Base-by-base conservation (phyloP, 495 filamentous ascomycete species). In the Penicillium fimorum region DNA sequence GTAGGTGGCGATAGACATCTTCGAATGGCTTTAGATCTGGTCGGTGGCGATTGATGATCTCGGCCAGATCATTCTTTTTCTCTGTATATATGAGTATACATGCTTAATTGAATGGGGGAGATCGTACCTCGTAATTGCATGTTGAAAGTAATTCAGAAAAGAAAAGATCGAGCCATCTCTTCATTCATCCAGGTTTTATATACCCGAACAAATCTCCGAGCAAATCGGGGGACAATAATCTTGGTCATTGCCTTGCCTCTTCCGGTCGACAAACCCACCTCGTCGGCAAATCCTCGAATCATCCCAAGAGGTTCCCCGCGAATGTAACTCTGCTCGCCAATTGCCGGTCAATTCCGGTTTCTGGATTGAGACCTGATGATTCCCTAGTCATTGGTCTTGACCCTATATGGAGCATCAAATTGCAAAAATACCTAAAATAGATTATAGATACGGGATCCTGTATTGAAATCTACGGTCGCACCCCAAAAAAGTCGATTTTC, bases 1-100 rank as follows among this genome's bases (percentile, higher is more conserved):
- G 81, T 15, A 83, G 57, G 15, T 77, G 47, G 37, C 74, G 74
- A 62, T 82, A 82, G 41, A 79, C 46, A 12, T 57, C 60, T 59
- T 81, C 78, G 58, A 73, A 82, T 0, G 49, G 61, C 3, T 49
- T 49, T 5, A 81, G 61, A 44, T 73, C 64, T 5, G 73, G 73
- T 4, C 68, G 62, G 57, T 64, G 56, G 18, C 51, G 47, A 8
- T 67, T 33, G 42, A 54, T 46, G 30, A 54, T 25, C 4, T 45
- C 51, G 29, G 20, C 56, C 48, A 51, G 47, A 7, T 15, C 18
- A 46, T 40, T 27, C 10, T 38, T 44, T 5, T 48, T 7, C 17
- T 42, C 45, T 43, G 27, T 32, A 48, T 43, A 25, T 22, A 48
- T 46, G 20, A 45, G 50, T 32, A 42, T 51, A 15, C 12, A 22